Evolutionary conservation across 2,329 filamentous ascomycete genomes (phyloP), one percentile per base, ranked within the genome.

Genomic region (Gliomastix tumulicola): DNA sequence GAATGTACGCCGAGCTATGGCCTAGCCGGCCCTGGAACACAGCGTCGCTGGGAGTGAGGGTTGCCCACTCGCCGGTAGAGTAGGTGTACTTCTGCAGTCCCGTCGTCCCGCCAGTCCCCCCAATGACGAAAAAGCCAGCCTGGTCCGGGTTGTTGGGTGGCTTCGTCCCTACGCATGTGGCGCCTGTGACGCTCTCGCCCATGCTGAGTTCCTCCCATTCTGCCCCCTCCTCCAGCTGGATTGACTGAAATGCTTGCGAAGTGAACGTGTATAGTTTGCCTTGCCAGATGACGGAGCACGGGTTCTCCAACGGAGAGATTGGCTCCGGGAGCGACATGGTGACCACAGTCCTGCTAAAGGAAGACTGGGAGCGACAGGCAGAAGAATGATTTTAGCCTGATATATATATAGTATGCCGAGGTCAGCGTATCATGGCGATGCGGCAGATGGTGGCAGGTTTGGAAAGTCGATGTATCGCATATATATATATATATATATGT

Each of bases 261-360:
- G 87, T 86, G 58, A 87, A 94, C 32, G 84, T 80, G 65, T 94
- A 97, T 36, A 97, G 76, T 11, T 80, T 88, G 57, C 88, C 81
- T 54, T 88, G 71, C 65, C 86, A 71, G 43, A 96, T 74, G 52
- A 84, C 77, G 40, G 88, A 88, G 63, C 90, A 97, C 51, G 86
- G 80, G 60, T 82, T 79, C 57, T 79, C 75, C 56, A 96, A 66
- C 44, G 81, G 68, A 54, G 79, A 71, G 36, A 74, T 66, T 36
- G 88, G 88, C 52, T 78, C 64, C 34, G 88, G 87, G 39, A 82
- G 68, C 53, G 79, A 66, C 88, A 94, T 94, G 36, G 45, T 60
- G 51, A 39, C 41, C 21, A 34, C 30, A 33, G 25, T 30, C 22
- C 25, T 27, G 19, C 21, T 13, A 13, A 22, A 16, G 7, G 25